A percentile compares a stretch with the other conserved stretches of the same genome.
Evolutionary conservation across 2,329 filamentous ascomycete genomes (phyloP).

Genomic region (Iodosphaeria phyllophila): DNA sequence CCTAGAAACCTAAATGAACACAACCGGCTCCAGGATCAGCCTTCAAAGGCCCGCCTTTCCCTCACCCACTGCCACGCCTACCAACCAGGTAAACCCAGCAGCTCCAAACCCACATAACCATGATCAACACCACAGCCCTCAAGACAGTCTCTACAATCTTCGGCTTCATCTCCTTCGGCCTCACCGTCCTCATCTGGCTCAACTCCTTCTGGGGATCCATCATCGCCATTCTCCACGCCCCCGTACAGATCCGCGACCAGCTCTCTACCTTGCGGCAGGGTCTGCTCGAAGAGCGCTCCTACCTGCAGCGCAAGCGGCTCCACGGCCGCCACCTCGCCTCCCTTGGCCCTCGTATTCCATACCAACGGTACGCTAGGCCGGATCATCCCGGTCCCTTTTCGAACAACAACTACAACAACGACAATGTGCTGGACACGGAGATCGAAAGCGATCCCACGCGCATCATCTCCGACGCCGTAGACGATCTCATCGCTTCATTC

Average conservation of each 20-base stretch:
- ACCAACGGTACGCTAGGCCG: no score
- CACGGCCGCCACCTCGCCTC: neutral
- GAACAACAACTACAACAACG: neutral
- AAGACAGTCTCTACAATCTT: conserved; percentile 1
- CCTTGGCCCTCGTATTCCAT: neutral
- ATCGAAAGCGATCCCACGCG: neutral
- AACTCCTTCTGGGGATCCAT: conserved; percentile 2
- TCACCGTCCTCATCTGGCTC: conserved; percentile 1
- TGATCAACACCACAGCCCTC: no score
- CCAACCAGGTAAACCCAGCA: no score
- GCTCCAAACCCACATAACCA: no score
- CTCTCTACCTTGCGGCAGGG: conserved; percentile 1
- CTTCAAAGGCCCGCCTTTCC: no score
- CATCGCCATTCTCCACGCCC: conserved; percentile 1
- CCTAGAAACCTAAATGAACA: no score
- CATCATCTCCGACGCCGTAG: conserved; percentile 1
- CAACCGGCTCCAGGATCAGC: no score
- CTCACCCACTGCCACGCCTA: no score
- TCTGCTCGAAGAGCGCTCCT: conserved; percentile 1
- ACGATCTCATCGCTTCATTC: conserved; percentile 2
- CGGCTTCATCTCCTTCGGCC: conserved; percentile 1
- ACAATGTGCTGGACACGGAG: neutral
- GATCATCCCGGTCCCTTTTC: no score
- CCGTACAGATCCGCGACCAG: conserved; percentile 2
- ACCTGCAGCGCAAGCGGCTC: conserved; percentile 1